Evolutionary conservation across 345 rosid species (phyloP).

Genomic region (Lepidium aucheri): DNA sequence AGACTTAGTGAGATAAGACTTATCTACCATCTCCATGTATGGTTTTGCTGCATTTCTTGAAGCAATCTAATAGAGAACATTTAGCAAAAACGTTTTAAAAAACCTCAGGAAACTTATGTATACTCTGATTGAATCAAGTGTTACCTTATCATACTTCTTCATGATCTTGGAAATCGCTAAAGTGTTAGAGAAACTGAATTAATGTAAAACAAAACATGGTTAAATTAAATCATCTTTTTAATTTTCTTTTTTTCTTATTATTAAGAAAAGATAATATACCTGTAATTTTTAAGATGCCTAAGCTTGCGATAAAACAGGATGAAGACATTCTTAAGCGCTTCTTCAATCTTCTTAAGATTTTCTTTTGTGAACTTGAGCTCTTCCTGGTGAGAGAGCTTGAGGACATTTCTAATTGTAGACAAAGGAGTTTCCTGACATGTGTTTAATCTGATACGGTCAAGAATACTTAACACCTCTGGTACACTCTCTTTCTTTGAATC

Average conservation of each 20-base stretch:
- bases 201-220: neutral
- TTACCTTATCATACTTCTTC: slow-evolving; percentile 54
- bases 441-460: slow-evolving; percentile 44
- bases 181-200: slow-evolving; percentile 33
- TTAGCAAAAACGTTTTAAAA: neutral
- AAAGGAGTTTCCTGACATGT: slow-evolving; percentile 45
- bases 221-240: neutral
- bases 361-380: slow-evolving; percentile 35
- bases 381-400: slow-evolving; percentile 32
- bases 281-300: slow-evolving; percentile 36
- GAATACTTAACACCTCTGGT: slow-evolving; percentile 36
- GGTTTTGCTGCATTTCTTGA: slow-evolving; percentile 32
- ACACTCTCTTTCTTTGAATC: neutral
- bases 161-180: slow-evolving; percentile 38
- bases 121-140: neutral
- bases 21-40: slow-evolving; percentile 39
- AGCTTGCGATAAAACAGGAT: slow-evolving; percentile 34
- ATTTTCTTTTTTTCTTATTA: neutral
- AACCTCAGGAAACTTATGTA: neutral
- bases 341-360: slow-evolving; percentile 37
- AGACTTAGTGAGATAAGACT: slow-evolving; percentile 35
- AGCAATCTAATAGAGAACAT: slow-evolving; percentile 22
- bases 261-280: slow-evolving; percentile 13
- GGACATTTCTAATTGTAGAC: slow-evolving; percentile 44
- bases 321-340: slow-evolving; percentile 28